These are phyloP conservation scores for Neurospora cerealis DNA, from an alignment of 495 filamentous ascomycete species.

Conservation along the genomic window DNA sequence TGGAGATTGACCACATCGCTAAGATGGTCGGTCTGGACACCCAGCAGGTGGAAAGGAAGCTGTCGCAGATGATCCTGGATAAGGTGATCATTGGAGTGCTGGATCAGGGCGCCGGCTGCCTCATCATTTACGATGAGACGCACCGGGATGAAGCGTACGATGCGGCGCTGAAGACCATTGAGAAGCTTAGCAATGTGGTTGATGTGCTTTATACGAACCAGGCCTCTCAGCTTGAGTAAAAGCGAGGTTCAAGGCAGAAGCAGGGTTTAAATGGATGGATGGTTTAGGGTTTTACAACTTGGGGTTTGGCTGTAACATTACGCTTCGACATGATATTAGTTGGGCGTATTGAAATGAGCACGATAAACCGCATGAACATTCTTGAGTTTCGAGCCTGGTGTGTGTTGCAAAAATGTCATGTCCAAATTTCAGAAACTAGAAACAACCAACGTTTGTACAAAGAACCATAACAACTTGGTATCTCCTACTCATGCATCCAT, in stretches of 20 bases:
- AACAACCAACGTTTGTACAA: neutral
- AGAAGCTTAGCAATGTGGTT: conserved; percentile 94
- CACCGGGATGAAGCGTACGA: conserved; percentile 90
- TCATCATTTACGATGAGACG: conserved; percentile 94
- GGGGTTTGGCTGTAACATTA: conserved; percentile 1
- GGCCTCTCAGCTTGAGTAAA: conserved; percentile 86
- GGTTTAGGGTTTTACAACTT: neutral
- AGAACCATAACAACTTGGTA: neutral
- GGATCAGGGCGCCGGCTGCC: conserved; percentile 92
- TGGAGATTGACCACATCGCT: conserved; percentile 93
- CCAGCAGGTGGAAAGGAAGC: conserved; percentile 93
- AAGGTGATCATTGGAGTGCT: conserved; percentile 96
- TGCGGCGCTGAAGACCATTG: conserved; percentile 86
- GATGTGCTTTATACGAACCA: conserved; percentile 97
- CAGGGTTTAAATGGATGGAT: neutral
- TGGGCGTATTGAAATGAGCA: neutral
- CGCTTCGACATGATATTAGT: conserved; percentile 1
- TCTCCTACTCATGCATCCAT: neutral
- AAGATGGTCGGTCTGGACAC: conserved; percentile 95
- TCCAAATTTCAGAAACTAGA: neutral
- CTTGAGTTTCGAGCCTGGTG: neutral
- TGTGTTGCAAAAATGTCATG: neutral
- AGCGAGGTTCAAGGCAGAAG: neutral
- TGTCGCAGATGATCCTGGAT: conserved; percentile 98
- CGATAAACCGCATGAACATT: neutral